Base-by-base conservation (phyloP, 306 rosid genomes). In the Sphenostylis stenocarpa region DNA sequence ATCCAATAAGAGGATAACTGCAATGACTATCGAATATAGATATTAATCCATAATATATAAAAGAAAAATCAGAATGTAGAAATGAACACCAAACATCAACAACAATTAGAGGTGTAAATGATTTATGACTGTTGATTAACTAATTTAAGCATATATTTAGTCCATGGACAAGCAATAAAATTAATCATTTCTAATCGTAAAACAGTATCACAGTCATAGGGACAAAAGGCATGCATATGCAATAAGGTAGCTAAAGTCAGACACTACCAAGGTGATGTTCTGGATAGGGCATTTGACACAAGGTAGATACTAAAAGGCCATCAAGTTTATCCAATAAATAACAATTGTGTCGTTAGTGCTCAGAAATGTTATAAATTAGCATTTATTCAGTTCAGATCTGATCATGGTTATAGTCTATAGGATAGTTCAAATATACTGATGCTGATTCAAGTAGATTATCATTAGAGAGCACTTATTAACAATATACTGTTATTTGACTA, bases 241-340 rank as follows among this genome's bases (percentile, higher is more conserved):
- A 63, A 52, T 41, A 65, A 41, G 31, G 38, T 20, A 16, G 7
- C 15, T 31, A 57, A 44, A 16, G 57, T 45, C 47, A 66, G 48
- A 80, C 66, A 55, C 20, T 11, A 31, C 75, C 75, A 80, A 19
- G 15, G 20, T 26, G 55, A 65, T 41, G 21, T 9, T 9, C 38
- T 38, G 31, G 58, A 52, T 63, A 1, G 9, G 62, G 53, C 9
- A 36, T 33, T 47, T 73, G 13, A 29, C 20, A 16, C 31, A 60
- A 75, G 13, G 21, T 15, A 75, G 14, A 57, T 38, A 60, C 51
- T 24, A 47, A 31, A 65, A 81, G 49, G 38, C 20, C 17, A 74
- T 74, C 72, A 74, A 23, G 66, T 45, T 74, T 38, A 36, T 68
- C 39, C 67, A 75, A 53, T 39, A 70, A 70, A 44, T 53, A 26